phyloP scores from a whole-genome alignment of 2,329 filamentous ascomycete genomes.

The Talaromyces sp. region DNA sequence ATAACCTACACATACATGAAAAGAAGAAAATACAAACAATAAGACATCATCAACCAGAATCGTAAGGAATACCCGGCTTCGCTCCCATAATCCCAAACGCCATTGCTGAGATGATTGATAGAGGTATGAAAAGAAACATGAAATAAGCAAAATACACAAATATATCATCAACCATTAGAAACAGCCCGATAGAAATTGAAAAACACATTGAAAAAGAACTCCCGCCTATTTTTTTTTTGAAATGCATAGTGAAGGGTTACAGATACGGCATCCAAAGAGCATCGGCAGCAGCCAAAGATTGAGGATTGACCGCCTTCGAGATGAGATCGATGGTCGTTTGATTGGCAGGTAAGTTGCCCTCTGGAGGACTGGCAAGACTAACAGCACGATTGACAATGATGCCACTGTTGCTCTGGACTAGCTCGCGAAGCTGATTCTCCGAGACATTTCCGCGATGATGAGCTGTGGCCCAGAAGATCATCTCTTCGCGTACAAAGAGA shows the following conservation, averaged over 20 bases:
- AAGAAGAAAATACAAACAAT: conserved; percentile 14
- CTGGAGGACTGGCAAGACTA: conserved; percentile 72
- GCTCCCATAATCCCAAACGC: conserved; percentile 7
- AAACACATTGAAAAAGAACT: background rate
- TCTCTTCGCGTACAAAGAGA: conserved; percentile 94
- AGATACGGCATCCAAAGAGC: conserved; percentile 97
- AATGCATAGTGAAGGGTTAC: conserved; percentile 40
- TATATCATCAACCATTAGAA: background rate
- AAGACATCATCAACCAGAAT: conserved; percentile 16
- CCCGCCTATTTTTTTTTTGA: background rate
- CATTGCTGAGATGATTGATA: conserved; percentile 13
- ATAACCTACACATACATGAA: conserved; percentile 1
- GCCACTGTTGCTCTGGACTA: conserved; percentile 81
- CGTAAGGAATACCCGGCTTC: conserved; percentile 16
- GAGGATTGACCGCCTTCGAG: conserved; percentile 86
- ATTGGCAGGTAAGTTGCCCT: conserved; percentile 80
- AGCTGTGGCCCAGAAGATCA: conserved; percentile 93
- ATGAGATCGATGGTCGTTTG: conserved; percentile 96
- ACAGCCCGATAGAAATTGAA: background rate
- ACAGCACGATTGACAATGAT: conserved; percentile 87
- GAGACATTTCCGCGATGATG: conserved; percentile 63
- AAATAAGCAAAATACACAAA: background rate
- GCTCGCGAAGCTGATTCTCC: conserved; percentile 69
- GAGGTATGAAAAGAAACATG: conserved; percentile 4
- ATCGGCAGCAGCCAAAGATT: conserved; percentile 83